Evolutionary conservation across 257 asterid species (phyloP), one percentile per base, ranked within the genome.

Genomic region (Nicotiana knightiana): DNA sequence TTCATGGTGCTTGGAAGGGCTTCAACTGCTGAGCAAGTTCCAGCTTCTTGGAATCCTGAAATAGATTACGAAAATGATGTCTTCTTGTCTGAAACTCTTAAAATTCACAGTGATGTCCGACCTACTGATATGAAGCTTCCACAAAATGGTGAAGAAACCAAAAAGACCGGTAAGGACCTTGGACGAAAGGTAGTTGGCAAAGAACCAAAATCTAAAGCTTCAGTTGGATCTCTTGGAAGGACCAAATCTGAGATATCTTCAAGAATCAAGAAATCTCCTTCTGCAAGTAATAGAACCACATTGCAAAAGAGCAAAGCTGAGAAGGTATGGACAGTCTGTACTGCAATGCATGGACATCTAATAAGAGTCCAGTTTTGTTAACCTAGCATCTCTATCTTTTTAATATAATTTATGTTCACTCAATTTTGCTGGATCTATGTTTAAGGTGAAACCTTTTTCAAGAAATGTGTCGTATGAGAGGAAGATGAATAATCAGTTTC

Each of bases 1-100:
- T 91, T 85, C 80, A 87, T 93, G 96, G 90, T 93, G 77, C 85
- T 85, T 18, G 92, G 91, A 58, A 87, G 89, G n/a, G 85, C 86
- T 81, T 88, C 92, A 15, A 86, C 85, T 6, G 21, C 85, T 81
- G 91, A 88, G 76, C 87, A 88, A 81, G 86, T 84, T 80, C 62
- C 76, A 61, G 78, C 89, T 28, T 81, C 92, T 57, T 87, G 91
- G 87, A 67, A 80, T 70, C 88, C 90, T 10, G 92, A 86, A 82
- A 87, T 89, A 89, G 93, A 90, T 76, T 84, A 82, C 18, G 82
- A n/a, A 58, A 88, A 88, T 46, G 87, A 87, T 55, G 87, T 83
- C 80, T 81, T 86, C 54, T 67, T 57, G 32, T 81, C 85, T 79
- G 92, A 90, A 80, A 81, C 85, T 48, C 83, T 76, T 32, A 64